Conservation (phyloP, 1,284 basidiomycete species). For the Malassezia vespertilionis region DNA sequence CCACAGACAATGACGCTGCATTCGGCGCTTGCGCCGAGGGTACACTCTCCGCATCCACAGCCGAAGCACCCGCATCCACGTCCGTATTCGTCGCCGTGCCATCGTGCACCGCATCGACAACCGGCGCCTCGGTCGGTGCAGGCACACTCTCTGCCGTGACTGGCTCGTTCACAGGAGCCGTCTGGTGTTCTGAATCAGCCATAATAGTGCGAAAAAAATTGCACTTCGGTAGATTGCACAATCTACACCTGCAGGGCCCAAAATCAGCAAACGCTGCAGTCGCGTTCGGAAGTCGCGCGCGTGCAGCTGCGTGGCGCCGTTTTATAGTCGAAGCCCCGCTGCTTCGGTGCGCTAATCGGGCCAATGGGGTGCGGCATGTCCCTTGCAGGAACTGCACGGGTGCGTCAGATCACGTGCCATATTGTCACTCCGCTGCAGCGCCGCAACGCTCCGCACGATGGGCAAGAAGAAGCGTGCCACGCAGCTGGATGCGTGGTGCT, state of each 20-base stretch:
- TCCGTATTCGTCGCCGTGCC: no score
- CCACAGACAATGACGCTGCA: no score
- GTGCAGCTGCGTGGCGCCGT: background rate
- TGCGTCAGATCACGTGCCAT: slow-evolving; percentile 1
- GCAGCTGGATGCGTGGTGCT: slow-evolving; percentile 64
- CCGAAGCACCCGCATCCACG: no score
- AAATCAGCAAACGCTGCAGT: background rate
- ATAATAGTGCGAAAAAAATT: no score
- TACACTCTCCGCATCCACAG: no score
- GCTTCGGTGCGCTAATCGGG: background rate
- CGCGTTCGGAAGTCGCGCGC: slow-evolving; percentile 3
- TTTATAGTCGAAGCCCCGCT: slow-evolving; percentile 7
- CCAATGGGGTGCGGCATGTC: background rate
- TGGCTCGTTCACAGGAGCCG: no score
- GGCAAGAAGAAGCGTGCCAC: slow-evolving; percentile 45
- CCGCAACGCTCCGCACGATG: slow-evolving; percentile 24
- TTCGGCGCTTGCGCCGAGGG: no score
- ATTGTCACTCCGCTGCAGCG: background rate
- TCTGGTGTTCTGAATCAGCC: slow-evolving; percentile 2
- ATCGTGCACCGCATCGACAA: background rate
- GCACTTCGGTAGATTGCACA: no score
- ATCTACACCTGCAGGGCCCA: slow-evolving; percentile 2
- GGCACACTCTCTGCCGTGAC: no score
- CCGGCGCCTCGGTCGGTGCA: background rate
- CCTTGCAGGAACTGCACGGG: background rate